phyloP scores from a whole-genome alignment of 2,329 filamentous ascomycete genomes.

The Curvularia sp. region DNA sequence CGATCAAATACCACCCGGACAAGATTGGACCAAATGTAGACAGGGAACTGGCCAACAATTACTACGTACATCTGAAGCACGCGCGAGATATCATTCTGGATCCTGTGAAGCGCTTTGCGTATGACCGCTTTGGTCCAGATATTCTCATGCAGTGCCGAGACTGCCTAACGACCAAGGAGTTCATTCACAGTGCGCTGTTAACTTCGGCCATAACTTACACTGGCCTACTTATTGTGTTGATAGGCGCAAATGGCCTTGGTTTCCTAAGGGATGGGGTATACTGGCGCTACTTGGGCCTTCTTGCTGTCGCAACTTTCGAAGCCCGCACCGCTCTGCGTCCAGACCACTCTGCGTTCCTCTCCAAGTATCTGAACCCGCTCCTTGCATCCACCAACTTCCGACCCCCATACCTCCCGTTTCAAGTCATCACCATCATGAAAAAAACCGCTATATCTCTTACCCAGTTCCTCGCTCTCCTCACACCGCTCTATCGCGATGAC shows the following conservation, averaged over 20 bases:
- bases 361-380: conserved; percentile 58
- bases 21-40: conserved; percentile 62
- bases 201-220: conserved; percentile 37
- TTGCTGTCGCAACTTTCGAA: conserved; percentile 64
- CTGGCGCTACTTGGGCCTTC: conserved; percentile 61
- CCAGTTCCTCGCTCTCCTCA: conserved; percentile 46
- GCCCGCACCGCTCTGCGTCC: conserved; percentile 64
- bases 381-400: conserved; percentile 54
- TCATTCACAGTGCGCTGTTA: conserved; percentile 68
- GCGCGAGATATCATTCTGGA: conserved; percentile 88
- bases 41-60: conserved; percentile 48
- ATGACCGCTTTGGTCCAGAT: conserved; percentile 80
- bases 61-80: conserved; percentile 83
- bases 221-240: conserved; percentile 36
- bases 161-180: conserved; percentile 75
- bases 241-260: conserved; percentile 47
- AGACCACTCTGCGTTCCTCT: conserved; percentile 53
- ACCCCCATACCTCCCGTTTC: conserved; percentile 80
- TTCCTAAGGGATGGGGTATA: conserved; percentile 47
- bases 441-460: conserved; percentile 75
- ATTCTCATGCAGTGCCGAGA: conserved; percentile 62
- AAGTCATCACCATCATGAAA: conserved; percentile 77
- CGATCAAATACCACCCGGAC: conserved; percentile 78
- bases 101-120: conserved; percentile 77
- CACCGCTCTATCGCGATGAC: conserved; percentile 47